Percentiles rank a stretch among this genome's conserved stretches.
Evolutionary conservation across 306 rosid species (phyloP).

Genomic region (Lathyrus tuberosus): DNA sequence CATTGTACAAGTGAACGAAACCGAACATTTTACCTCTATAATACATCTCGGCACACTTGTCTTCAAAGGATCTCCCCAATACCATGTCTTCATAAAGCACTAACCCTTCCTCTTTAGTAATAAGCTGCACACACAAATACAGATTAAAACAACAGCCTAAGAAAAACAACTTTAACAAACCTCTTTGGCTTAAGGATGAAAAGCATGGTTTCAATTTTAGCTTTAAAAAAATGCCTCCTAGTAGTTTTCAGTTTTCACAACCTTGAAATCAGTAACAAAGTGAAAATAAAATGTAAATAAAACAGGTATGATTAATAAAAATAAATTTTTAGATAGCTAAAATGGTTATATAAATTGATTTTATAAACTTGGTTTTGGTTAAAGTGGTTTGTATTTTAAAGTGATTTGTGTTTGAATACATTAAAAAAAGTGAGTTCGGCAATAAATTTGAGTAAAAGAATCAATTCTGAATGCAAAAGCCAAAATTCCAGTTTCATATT

Average conservation of each 20-base stretch:
- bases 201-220: background rate
- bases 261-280: no score
- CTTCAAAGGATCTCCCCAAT: conserved; percentile 89
- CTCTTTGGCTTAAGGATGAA: background rate
- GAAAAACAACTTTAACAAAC: conserved; percentile 15
- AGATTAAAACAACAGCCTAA: conserved; percentile 37
- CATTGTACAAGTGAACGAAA: conserved; percentile 97
- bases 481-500: background rate
- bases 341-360: no score
- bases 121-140: conserved; percentile 57
- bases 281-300: background rate
- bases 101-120: conserved; percentile 89
- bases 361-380: background rate
- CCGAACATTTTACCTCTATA: conserved; percentile 98
- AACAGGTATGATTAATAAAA: background rate
- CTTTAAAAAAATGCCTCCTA: background rate
- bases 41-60: conserved; percentile 99
- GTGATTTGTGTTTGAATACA: background rate
- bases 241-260: no score
- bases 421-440: background rate
- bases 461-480: background rate
- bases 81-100: conserved; percentile 92
- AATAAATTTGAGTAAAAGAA: background rate
- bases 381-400: background rate
- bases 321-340: background rate